phyloP scores from a whole-genome alignment of 192 early-diverging fungal genomes.

The Coemansia sp. region DNA sequence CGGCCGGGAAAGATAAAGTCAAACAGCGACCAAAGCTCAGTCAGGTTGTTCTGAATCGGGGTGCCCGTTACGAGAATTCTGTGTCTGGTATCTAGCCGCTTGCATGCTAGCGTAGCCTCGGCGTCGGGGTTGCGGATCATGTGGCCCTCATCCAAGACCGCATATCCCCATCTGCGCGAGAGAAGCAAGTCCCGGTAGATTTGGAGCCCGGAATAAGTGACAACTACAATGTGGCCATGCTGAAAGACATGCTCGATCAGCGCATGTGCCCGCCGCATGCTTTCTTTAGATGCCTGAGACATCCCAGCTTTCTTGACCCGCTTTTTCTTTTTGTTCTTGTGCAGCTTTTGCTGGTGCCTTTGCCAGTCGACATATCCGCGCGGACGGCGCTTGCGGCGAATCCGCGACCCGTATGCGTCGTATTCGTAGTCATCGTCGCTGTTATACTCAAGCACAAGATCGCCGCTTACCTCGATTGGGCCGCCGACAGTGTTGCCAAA shows the following conservation, averaged over 20 bases:
- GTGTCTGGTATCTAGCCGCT: conserved; percentile 69
- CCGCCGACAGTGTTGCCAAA: conserved; percentile 8
- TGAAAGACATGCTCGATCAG: conserved; percentile 33
- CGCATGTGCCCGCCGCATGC: conserved; percentile 18
- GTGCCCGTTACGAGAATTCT: conserved; percentile 76
- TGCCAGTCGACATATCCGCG: conserved; percentile 37
- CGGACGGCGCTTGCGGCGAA: conserved; percentile 45
- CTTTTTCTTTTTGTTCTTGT: conserved; percentile 9
- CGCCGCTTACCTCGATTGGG: not conserved
- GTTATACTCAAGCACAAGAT: conserved; percentile 12
- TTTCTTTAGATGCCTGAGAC: conserved; percentile 17
- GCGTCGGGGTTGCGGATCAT: conserved; percentile 95
- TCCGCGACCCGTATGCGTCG: conserved; percentile 46
- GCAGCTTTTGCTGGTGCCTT: conserved; percentile 18
- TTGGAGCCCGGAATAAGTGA: conserved; percentile 81
- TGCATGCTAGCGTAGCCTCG: conserved; percentile 71
- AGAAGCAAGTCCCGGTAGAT: conserved; percentile 67
- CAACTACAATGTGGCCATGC: conserved; percentile 78
- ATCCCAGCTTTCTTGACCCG: not conserved
- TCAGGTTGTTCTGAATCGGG: conserved; percentile 78
- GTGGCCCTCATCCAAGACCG: conserved; percentile 93
- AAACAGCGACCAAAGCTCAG: conserved; percentile 78
- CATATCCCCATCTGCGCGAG: conserved; percentile 79
- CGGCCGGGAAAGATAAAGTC: conserved; percentile 79
- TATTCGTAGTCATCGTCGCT: conserved; percentile 51